Base-by-base conservation (phyloP, 2,329 filamentous ascomycete species). In the Penicillium oxalicum region DNA sequence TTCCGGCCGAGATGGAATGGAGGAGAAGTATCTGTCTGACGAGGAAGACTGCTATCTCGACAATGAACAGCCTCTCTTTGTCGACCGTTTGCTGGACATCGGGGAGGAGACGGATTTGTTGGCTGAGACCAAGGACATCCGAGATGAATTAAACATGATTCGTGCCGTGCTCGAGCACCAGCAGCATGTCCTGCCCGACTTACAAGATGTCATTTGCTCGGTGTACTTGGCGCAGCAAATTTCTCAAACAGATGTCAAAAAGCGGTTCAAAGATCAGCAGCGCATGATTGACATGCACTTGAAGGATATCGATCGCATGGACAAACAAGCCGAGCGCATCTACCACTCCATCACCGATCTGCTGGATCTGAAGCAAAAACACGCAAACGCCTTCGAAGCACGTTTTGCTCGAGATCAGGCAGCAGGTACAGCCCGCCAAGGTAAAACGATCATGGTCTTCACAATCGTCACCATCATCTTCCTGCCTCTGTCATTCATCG, bases 311-410 rank as follows among this genome's bases (percentile, higher is more conserved):
- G 73, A 77, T 32, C 73, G 80, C 12, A 85, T 85, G 81, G 77
- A 82, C 58, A 75, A 77, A 44, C 81, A 83, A 61, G 81, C 82
- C 0, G 73, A 77, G 49, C 74, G 77, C 24, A 79, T 84, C 51
- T 83, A 84, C 59, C 68, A 74, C 38, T 78, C 74, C 48, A 75
- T 85, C 39, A 82, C 78, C 0, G 78, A 84, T 55, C 68, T 86
- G 4, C 75, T 86, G 0, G 82, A 86, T 54, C 73, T 85, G 1
- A 86, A 86, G 58, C 82, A 86, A 57, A 85, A 85, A 62, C 81
- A 86, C 49, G 81, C 81, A 54, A 86, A 85, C 64, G 81, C 80
- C 0, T 78, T 84, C 40, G 82, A 86, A 60, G 82, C 82, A 1
- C 77, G 81, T 2, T 84, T 71, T 48, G 66, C 68, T 3, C 67